Percentiles rank a stretch among this genome's conserved stretches.
These are phyloP conservation scores for Kazachstania taianensis DNA, from an alignment of 805 yeast genomes.

Conservation along the genomic window DNA sequence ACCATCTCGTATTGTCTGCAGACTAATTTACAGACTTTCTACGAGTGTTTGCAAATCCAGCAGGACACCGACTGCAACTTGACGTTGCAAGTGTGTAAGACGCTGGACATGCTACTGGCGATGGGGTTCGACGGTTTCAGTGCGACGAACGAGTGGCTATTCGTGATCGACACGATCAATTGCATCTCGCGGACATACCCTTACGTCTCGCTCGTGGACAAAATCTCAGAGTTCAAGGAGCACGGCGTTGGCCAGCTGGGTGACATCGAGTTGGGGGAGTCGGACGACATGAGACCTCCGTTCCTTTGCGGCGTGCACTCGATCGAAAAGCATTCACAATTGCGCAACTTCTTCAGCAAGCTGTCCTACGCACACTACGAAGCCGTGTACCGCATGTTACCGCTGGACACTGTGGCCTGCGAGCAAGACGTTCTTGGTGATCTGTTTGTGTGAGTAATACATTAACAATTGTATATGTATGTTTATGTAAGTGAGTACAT, in stretches of 20 bases:
- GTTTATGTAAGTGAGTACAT: neutral
- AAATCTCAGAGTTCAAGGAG: conserved; percentile 32
- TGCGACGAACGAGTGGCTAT: conserved; percentile 69
- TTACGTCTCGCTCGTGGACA: conserved; percentile 36
- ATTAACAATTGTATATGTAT: neutral
- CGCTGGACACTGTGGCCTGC: conserved; percentile 37
- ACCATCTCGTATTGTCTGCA: conserved; percentile 53
- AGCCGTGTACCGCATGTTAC: conserved; percentile 45
- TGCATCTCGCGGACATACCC: conserved; percentile 37
- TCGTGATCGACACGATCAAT: conserved; percentile 58
- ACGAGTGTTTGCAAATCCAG: conserved; percentile 22
- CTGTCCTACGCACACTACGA: conserved; percentile 25
- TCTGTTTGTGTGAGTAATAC: conserved; percentile 28
- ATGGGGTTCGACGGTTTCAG: conserved; percentile 70
- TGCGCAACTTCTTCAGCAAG: conserved; percentile 20
- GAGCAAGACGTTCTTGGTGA: conserved; percentile 51
- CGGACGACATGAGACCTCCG: conserved; percentile 20
- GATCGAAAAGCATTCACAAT: conserved; percentile 18
- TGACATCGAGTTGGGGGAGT: conserved; percentile 15
- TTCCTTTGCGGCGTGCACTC: conserved; percentile 19
- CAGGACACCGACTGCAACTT: conserved; percentile 24
- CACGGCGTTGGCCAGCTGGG: conserved; percentile 27
- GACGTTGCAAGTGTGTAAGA: conserved; percentile 55
- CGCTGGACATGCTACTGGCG: conserved; percentile 64
- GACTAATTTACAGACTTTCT: conserved; percentile 23